These are phyloP conservation scores for Salix udensis DNA, from an alignment of 345 rosid species.

Conservation along the genomic window DNA sequence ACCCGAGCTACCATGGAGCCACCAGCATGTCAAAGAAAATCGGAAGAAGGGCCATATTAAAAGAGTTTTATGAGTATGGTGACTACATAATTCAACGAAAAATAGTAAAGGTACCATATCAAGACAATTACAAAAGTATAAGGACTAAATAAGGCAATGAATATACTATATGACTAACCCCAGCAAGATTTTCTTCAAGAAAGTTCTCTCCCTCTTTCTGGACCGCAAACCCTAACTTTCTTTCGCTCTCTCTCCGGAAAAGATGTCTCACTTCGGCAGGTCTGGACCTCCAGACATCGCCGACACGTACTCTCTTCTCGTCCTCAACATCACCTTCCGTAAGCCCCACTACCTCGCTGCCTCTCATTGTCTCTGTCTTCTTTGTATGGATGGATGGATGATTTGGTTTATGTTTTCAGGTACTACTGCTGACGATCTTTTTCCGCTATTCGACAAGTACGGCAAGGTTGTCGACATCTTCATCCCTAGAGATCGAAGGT, in stretches of 20 bases:
- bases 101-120: too few relatives aligned
- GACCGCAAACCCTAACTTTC: constrained; percentile 11
- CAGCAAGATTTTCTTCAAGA: neutral
- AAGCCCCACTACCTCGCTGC: constrained; percentile 6
- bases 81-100: constrained; percentile 4
- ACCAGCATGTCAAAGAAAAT: too few relatives aligned
- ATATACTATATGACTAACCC: too few relatives aligned
- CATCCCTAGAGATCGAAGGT: constrained; percentile 88
- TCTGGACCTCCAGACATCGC: constrained; percentile 74
- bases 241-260: neutral
- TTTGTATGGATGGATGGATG: neutral
- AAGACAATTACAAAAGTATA: too few relatives aligned
- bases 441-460: constrained; percentile 79
- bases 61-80: neutral
- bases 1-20: too few relatives aligned
- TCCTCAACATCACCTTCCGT: constrained; percentile 88
- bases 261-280: constrained; percentile 78
- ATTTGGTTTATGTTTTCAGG: constrained; percentile 35
- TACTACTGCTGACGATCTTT: constrained; percentile 79
- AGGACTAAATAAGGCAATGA: too few relatives aligned
- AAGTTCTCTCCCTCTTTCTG: neutral
- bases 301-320: constrained; percentile 64
- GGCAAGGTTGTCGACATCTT: constrained; percentile 85
- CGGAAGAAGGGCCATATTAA: too few relatives aligned
- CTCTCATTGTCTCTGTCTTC: neutral